Percentiles rank a stretch among this genome's conserved stretches.
Conservation (phyloP, 2,329 filamentous ascomycete genomes). For the Trichoderma sp. region DNA sequence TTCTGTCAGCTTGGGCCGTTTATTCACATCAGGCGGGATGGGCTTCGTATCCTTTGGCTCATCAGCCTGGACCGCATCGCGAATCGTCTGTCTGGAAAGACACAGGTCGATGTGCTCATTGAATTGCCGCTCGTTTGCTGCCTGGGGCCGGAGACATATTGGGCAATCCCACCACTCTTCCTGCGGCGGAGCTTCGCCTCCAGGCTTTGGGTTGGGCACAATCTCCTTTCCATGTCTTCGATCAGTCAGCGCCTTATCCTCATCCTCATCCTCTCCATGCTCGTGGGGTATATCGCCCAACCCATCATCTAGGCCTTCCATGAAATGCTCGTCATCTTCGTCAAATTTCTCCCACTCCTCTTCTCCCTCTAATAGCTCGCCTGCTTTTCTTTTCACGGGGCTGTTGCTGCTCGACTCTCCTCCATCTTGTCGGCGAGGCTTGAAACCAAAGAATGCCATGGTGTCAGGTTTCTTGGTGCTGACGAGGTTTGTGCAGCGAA, state of each 20-base stretch:
- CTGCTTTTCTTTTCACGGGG: conserved; percentile 41
- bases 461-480: conserved; percentile 80
- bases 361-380: conserved; percentile 34
- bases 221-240: conserved; percentile 54
- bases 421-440: conserved; percentile 35
- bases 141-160: conserved; percentile 77
- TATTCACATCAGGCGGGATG: conserved; percentile 40
- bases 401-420: conserved; percentile 27
- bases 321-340: conserved; percentile 58
- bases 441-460: conserved; percentile 75
- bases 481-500: conserved; percentile 84
- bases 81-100: conserved; percentile 82
- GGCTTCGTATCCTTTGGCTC: conserved; percentile 33
- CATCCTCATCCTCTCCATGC: neutral
- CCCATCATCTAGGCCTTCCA: neutral
- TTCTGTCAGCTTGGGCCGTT: conserved; percentile 39
- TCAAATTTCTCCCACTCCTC: conserved; percentile 68
- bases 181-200: conserved; percentile 31
- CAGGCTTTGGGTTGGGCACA: conserved; percentile 45
- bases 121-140: conserved; percentile 72
- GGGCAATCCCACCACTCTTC: conserved; percentile 80
- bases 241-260: neutral
- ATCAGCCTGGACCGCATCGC: conserved; percentile 70
- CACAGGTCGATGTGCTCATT: conserved; percentile 94
- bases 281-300: neutral